Evolutionary conservation across 192 early-diverging fungal genomes (phyloP).

Genomic region (Coemansia sp.): DNA sequence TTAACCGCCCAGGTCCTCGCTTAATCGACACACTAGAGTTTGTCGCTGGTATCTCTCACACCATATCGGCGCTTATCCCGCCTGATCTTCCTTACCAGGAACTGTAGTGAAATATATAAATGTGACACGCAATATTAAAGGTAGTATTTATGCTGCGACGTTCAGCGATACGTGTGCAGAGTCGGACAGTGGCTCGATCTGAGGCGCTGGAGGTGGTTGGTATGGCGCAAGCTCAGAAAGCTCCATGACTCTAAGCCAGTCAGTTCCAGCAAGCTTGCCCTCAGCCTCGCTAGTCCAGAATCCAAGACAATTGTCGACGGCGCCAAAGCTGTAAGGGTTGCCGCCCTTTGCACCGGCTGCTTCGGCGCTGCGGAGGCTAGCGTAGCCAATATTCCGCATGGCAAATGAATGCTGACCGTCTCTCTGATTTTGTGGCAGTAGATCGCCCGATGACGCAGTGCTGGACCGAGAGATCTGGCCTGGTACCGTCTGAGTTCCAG

Average conservation of each 20-base stretch:
- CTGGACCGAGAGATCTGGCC: slow-evolving; percentile 32
- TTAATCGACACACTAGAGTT: slow-evolving; percentile 62
- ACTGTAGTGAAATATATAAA: background rate
- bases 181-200: slow-evolving; percentile 7
- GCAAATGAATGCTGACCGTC: slow-evolving; percentile 31
- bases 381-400: slow-evolving; percentile 27
- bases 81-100: slow-evolving; percentile 1
- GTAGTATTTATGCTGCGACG: background rate
- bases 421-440: slow-evolving; percentile 28
- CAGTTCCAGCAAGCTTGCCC: slow-evolving; percentile 61
- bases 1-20: slow-evolving; percentile 61
- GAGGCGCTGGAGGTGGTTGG: slow-evolving; percentile 32
- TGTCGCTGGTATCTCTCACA: slow-evolving; percentile 22
- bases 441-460: slow-evolving; percentile 31
- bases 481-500: slow-evolving; percentile 45
- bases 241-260: slow-evolving; percentile 60
- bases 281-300: slow-evolving; percentile 72
- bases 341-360: slow-evolving; percentile 21
- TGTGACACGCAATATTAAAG: background rate
- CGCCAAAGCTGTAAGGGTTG: slow-evolving; percentile 81
- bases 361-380: slow-evolving; percentile 20
- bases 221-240: slow-evolving; percentile 43
- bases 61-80: slow-evolving; percentile 4
- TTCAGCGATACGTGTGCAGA: slow-evolving; percentile 18
- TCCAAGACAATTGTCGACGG: slow-evolving; percentile 77